Evolutionary conservation across 192 early-diverging fungal genomes (phyloP), one percentile per base, ranked within the genome.

Genomic region (Gigaspora rosea): DNA sequence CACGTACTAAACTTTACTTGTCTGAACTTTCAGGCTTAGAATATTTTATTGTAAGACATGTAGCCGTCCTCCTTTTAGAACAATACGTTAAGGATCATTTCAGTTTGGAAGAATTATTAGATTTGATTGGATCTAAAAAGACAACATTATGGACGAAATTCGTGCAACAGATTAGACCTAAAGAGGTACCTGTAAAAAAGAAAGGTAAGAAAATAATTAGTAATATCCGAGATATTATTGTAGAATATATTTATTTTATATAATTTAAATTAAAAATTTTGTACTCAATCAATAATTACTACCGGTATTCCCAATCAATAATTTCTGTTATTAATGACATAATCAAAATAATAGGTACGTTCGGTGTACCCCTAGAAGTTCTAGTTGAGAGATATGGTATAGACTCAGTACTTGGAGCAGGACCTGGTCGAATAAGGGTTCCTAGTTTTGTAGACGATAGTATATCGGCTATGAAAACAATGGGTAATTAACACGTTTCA

Each of bases 371-470:
- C 5, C 82, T 99, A 27, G 95, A 97, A 59, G 83, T 86, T 15
- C 83, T 99, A 35, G 88, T 96, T 13, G 92, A 96, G 69, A 84
- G 90, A 51, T 91, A 95, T 77, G 94, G 95, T 10, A 89, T 94
- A 10, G 93, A 95, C 59, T 93, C 94, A 8, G 88, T 90, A 3
- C 84, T 92, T 62, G 92, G 83, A 33, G 89, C 82, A 61, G 91
- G 87, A 58, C 90, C 87, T 71, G 88, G 90, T 27, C 83, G 88
- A 58, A 88, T 95, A 51, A 82, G 88, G 11, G 89, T 99, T 57
- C 96, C 97, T 27, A 85, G 88, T 80, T 91, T 98, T 84, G 86
- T 98, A 57, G 95, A 98, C 56, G 82, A 88, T 71, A 91, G 91
- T 66, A 91, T 98, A 72, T 83, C 85, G 16, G 88, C 89, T 7